These are phyloP conservation scores for Aspergillus affinis DNA, from an alignment of 495 filamentous ascomycete genomes.

Conservation along the genomic window DNA sequence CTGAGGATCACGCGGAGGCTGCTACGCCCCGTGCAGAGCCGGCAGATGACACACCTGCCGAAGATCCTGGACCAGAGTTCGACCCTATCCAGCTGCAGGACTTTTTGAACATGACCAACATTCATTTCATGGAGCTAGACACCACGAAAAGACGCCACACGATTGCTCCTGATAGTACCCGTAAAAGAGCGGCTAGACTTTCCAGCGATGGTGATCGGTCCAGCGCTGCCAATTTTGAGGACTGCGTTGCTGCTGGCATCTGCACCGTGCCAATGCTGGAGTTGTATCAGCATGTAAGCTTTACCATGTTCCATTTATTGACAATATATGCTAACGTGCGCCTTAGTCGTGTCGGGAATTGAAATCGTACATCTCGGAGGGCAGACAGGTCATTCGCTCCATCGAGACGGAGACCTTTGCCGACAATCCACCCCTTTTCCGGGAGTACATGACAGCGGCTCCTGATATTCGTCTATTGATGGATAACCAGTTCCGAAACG, in stretches of 20 bases:
- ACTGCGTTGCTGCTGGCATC: constrained; percentile 81
- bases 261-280: constrained; percentile 92
- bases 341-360: constrained; percentile 82
- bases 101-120: constrained; percentile 91
- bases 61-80: constrained; percentile 38
- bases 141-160: constrained; percentile 92
- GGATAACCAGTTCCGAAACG: constrained; percentile 96
- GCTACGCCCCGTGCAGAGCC: constrained; percentile 23
- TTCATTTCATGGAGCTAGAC: constrained; percentile 93
- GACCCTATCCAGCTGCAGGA: constrained; percentile 84
- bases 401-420: constrained; percentile 84
- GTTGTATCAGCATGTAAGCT: constrained; percentile 84
- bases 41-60: constrained; percentile 17
- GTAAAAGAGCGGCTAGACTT: constrained; percentile 35
- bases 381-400: constrained; percentile 78
- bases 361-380: constrained; percentile 92
- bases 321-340: constrained; percentile 30
- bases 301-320: constrained; percentile 1
- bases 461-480: constrained; percentile 80
- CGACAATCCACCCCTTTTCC: constrained; percentile 87
- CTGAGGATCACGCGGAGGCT: constrained; percentile 27
- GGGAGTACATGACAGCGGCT: constrained; percentile 84
- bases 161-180: constrained; percentile 57
- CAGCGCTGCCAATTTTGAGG: constrained; percentile 57
- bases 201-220: constrained; percentile 43